Conservation (phyloP, 108 stramenopile species). For the Chaetoceros tenuissimus region DNA sequence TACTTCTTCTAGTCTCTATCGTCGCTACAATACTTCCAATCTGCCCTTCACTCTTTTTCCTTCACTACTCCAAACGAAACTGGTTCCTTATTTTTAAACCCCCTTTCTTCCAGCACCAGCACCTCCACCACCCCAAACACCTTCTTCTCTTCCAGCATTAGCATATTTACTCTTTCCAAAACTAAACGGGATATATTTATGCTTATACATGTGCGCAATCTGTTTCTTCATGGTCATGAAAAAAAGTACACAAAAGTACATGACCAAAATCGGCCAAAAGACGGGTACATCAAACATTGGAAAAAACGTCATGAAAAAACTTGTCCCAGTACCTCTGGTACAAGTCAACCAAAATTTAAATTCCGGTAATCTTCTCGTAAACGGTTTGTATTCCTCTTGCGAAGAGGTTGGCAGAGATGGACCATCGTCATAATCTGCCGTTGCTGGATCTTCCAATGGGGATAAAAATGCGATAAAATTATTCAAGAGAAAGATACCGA, state of each 20-base stretch:
- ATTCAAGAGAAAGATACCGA: constrained; percentile 98
- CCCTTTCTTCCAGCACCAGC: constrained; percentile 11
- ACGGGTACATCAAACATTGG: constrained; percentile 96
- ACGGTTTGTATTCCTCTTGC: constrained; percentile 86
- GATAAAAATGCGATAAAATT: constrained; percentile 98
- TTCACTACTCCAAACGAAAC: too few species aligned
- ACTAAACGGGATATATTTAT: constrained; percentile 94
- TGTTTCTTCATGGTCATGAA: constrained; percentile 99
- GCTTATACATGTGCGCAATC: constrained; percentile 98
- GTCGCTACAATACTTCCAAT: too few species aligned
- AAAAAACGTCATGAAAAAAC: constrained; percentile 94
- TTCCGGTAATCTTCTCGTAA: constrained; percentile 92
- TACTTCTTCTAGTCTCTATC: too few species aligned
- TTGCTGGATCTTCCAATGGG: constrained; percentile 83
- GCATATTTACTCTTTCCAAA: constrained; percentile 91
- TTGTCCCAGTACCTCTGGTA: constrained; percentile 59
- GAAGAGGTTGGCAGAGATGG: constrained; percentile 52
- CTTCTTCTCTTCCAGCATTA: constrained; percentile 74
- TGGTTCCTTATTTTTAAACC: too few species aligned
- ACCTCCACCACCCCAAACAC: constrained; percentile 75
- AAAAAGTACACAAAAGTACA: constrained; percentile 97
- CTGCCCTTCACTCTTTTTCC: too few species aligned
- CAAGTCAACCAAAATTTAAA: constrained; percentile 99
- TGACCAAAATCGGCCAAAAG: constrained; percentile 98
- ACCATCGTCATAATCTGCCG: constrained; percentile 30